Evolutionary conservation across 805 yeast genomes (phyloP).

Genomic region (Kodamaea laetipori): DNA sequence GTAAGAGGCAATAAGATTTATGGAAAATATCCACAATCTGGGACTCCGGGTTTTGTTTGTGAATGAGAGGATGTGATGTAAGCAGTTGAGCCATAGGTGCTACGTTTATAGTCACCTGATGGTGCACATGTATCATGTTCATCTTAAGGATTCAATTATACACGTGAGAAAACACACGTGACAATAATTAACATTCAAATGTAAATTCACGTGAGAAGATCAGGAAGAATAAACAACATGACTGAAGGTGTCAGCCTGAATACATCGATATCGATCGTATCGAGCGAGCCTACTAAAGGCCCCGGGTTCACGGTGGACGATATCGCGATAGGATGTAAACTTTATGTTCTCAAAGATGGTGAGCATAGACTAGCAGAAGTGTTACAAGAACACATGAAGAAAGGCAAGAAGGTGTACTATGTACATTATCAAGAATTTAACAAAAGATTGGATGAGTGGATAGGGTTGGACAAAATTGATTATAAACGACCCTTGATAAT

Average conservation of each 20-base stretch:
- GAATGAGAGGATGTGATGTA: too few relatives aligned
- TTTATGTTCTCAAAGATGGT: slow-evolving; percentile 78
- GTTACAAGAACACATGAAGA: slow-evolving; percentile 69
- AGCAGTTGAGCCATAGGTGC: too few relatives aligned
- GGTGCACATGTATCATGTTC: too few relatives aligned
- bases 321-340: slow-evolving; percentile 75
- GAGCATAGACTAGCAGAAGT: slow-evolving; percentile 84
- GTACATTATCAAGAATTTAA: slow-evolving; percentile 95
- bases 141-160: too few relatives aligned
- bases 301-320: slow-evolving; percentile 43
- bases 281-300: slow-evolving; percentile 1
- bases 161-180: too few relatives aligned
- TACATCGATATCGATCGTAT: slow-evolving; percentile 7
- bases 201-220: too few relatives aligned
- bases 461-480: slow-evolving; percentile 70
- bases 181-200: too few relatives aligned
- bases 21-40: too few relatives aligned
- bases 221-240: neutral
- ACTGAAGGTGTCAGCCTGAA: slow-evolving; percentile 3
- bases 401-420: slow-evolving; percentile 79
- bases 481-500: slow-evolving; percentile 65
- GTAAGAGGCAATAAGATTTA: neutral
- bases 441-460: slow-evolving; percentile 97
- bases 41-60: too few relatives aligned
- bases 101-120: too few relatives aligned